Conservation (phyloP, 306 rosid species). For the Vigna nakashimae region DNA sequence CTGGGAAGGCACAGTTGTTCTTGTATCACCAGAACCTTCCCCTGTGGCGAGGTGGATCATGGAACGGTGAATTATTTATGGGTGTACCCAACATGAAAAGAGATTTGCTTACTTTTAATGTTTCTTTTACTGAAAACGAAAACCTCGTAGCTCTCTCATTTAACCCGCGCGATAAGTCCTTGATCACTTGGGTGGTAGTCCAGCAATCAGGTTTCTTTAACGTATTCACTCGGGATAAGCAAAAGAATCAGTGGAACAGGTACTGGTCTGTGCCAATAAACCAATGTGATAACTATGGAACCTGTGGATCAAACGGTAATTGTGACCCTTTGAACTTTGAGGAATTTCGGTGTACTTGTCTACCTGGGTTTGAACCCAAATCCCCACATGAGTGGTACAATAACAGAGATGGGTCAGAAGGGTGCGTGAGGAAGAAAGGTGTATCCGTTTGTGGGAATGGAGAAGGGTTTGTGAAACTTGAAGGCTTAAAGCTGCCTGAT, state of each 20-base stretch:
- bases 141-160: constrained; percentile 24
- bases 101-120: constrained; percentile 3
- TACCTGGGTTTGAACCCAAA: constrained; percentile 70
- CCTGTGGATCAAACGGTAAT: constrained; percentile 56
- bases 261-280: constrained; percentile 54
- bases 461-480: constrained; percentile 68
- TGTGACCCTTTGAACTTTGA: constrained; percentile 55
- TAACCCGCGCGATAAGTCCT: constrained; percentile 31
- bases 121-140: constrained; percentile 25
- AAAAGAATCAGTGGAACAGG: constrained; percentile 48
- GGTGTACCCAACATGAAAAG: constrained; percentile 46
- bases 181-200: constrained; percentile 16
- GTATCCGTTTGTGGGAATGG: constrained; percentile 55
- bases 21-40: constrained; percentile 37
- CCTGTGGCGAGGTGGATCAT: constrained; percentile 43
- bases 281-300: constrained; percentile 60
- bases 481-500: constrained; percentile 62
- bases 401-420: constrained; percentile 54
- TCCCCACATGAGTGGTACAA: constrained; percentile 50
- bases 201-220: constrained; percentile 46
- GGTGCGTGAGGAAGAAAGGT: constrained; percentile 61
- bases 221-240: constrained; percentile 53
- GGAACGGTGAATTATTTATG: neutral
- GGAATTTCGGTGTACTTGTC: constrained; percentile 51
- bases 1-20: constrained; percentile 54